These are phyloP conservation scores for Curvularia sp. DNA, from an alignment of 2,329 filamentous ascomycete genomes.

Conservation along the genomic window DNA sequence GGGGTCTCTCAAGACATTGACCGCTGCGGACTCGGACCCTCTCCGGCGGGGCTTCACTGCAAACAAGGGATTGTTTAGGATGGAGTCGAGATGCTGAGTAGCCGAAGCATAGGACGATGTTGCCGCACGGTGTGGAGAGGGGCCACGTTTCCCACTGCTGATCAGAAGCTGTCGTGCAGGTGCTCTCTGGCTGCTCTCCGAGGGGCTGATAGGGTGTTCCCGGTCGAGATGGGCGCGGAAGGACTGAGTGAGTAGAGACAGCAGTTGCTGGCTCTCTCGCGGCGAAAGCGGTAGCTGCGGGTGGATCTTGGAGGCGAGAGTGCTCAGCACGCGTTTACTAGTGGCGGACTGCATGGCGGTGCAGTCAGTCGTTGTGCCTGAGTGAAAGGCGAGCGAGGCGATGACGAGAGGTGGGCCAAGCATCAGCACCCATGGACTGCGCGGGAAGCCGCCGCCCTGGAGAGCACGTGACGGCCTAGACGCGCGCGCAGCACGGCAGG, in stretches of 20 bases:
- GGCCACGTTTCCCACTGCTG: conserved; percentile 15
- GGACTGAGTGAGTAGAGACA: conserved; percentile 66
- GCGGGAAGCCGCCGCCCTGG: conserved; percentile 15
- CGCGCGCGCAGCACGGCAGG: conserved; percentile 20
- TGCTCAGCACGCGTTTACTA: conserved; percentile 44
- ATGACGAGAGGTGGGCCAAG: conserved; percentile 21
- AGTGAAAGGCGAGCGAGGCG: conserved; percentile 8
- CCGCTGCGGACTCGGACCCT: conserved; percentile 35
- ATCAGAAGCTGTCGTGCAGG: conserved; percentile 8
- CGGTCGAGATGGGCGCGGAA: conserved; percentile 69
- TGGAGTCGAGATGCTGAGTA: conserved; percentile 57
- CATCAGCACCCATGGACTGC: conserved; percentile 9
- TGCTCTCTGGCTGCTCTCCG: conserved; percentile 16
- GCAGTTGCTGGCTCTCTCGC: conserved; percentile 65
- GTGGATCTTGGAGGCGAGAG: conserved; percentile 62
- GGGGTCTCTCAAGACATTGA: conserved; percentile 46
- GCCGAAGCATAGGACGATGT: conserved; percentile 50
- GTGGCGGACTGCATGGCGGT: conserved; percentile 59
- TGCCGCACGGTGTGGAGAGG: conserved; percentile 19
- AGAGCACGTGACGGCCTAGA: conserved; percentile 20
- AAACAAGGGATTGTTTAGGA: conserved; percentile 61
- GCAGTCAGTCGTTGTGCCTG: conserved; percentile 7
- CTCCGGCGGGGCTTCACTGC: conserved; percentile 39
- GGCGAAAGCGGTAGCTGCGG: conserved; percentile 61
- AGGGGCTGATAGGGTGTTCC: conserved; percentile 55